Conservation (phyloP, 768 basidiomycete genomes). For the Phanerochaete carnosa region DNA sequence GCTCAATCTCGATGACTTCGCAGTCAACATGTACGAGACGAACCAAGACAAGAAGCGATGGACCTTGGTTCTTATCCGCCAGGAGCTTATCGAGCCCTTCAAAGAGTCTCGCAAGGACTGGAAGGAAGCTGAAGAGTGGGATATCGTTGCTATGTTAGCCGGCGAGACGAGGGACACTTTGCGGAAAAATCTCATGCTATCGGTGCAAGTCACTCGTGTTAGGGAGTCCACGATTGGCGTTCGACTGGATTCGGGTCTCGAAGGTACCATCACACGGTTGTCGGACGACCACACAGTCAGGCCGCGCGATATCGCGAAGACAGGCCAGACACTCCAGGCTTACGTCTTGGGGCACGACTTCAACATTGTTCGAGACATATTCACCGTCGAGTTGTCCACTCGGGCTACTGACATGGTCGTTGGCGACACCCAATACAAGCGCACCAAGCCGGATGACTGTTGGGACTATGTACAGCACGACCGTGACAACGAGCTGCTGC, state of each 20-base stretch:
- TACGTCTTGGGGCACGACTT: constrained; percentile 74
- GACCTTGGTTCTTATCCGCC: constrained; percentile 83
- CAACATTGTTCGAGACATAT: constrained; percentile 53
- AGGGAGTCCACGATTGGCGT: constrained; percentile 45
- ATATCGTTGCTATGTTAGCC: constrained; percentile 92
- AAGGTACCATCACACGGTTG: constrained; percentile 69
- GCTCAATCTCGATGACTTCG: constrained; percentile 94
- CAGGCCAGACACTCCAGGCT: constrained; percentile 77
- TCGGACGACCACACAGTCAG: constrained; percentile 42
- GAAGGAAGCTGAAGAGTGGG: constrained; percentile 62
- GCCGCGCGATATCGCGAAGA: constrained; percentile 51
- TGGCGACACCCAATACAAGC: constrained; percentile 63
- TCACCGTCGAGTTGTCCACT: constrained; percentile 73
- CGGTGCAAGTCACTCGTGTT: constrained; percentile 62
- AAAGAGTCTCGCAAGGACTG: constrained; percentile 71
- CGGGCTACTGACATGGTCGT: constrained; percentile 56
- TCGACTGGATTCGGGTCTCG: constrained; percentile 91
- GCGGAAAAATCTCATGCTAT: constrained; percentile 75
- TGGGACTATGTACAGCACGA: constrained; percentile 68
- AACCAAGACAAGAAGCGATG: constrained; percentile 86
- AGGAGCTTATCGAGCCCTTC: constrained; percentile 80
- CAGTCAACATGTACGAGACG: constrained; percentile 82
- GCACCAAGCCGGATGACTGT: constrained; percentile 51
- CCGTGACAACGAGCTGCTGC: constrained; percentile 68
- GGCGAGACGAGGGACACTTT: constrained; percentile 85